A percentile compares a stretch with the other conserved stretches of the same genome.
phyloP scores from a whole-genome alignment of 1,284 basidiomycete species.

The Termitomyces sp. region DNA sequence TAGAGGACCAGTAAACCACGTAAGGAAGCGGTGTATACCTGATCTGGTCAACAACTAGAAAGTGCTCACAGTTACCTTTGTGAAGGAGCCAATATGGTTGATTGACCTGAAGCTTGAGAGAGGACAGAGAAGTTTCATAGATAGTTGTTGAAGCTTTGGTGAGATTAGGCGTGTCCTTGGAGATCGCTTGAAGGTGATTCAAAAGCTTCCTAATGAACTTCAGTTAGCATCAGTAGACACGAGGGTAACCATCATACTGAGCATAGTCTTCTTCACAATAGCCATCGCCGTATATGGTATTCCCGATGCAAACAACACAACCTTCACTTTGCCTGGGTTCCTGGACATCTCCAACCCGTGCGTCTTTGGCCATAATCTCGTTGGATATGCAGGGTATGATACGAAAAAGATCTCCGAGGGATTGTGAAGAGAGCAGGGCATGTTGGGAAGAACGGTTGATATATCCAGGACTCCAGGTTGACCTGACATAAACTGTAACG shows the following conservation, averaged over 20 bases:
- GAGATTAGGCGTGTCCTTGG: slow-evolving; percentile 31
- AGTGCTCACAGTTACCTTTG: slow-evolving; percentile 77
- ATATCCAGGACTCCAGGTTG: slow-evolving; percentile 56
- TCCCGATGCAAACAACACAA: slow-evolving; percentile 58
- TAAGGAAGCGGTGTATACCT: slow-evolving; percentile 39
- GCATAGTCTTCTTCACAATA: slow-evolving; percentile 49
- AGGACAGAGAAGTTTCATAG: slow-evolving; percentile 43
- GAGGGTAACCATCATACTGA: slow-evolving; percentile 39
- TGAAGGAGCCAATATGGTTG: slow-evolving; percentile 80
- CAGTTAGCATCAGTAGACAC: not conserved
- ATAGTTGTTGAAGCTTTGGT: slow-evolving; percentile 43
- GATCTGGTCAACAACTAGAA: slow-evolving; percentile 66
- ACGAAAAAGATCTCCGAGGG: slow-evolving; percentile 58
- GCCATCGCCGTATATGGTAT: slow-evolving; percentile 51
- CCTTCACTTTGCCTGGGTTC: slow-evolving; percentile 24
- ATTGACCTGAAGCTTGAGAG: slow-evolving; percentile 56
- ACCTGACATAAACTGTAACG: slow-evolving; percentile 53
- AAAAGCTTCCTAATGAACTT: slow-evolving; percentile 45
- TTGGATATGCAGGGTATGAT: slow-evolving; percentile 62
- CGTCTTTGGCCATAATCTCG: slow-evolving; percentile 42
- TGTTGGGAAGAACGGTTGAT: slow-evolving; percentile 65
- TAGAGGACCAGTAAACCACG: slow-evolving; percentile 1
- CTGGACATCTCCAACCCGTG: slow-evolving; percentile 9
- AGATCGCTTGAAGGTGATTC: slow-evolving; percentile 33
- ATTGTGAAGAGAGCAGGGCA: slow-evolving; percentile 63